Base-by-base conservation (phyloP, 306 rosid genomes). In the Boehmeria nivea region DNA sequence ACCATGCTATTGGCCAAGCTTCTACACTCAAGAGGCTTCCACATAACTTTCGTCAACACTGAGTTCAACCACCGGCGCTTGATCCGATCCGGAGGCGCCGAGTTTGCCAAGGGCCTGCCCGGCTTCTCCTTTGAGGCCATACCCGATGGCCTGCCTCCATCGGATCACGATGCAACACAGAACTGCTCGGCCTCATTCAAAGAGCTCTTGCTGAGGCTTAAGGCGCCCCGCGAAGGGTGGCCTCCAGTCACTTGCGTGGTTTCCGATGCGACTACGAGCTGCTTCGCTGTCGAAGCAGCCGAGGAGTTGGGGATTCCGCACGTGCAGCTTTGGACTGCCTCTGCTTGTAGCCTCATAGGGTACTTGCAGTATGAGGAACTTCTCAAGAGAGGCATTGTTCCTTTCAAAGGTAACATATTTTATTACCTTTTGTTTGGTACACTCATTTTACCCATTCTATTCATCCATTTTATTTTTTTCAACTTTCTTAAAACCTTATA, bases 191-290 rank as follows among this genome's bases (percentile, higher is more conserved):
- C 38, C 20, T 65, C 54, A 0, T 63, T 66, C 1, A 14, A 57
- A 62, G 72, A 66, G 42, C 40, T 66, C 58, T 27, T 57, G 12
- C 39, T 55, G 33, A 66, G 40, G 58, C 72, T 66, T 20, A 58
- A 57, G 9, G 19, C 51, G 1, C 49, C 51, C 22, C 37, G 39
- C 6, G 53, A 40, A 38, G 42, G n/a, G n/a, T n/a, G 48, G 43
- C 65, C 72, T 57, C 58, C 34, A 0, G 44, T 66, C 25, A 25
- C 50, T 14, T 57, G 65, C 54, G 39, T 66, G 9, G 50, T 66
- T 40, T 66, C 52, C 1, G 72, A 66, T 49, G 65, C 45, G 12
- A 37, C 58, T 28, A 66, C 40, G 72, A 50, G n/a, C n/a, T n/a
- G 53, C 15, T 66, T 66, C 6, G 51, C 51, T 2, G 58, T 58